Base-by-base conservation (phyloP, 495 filamentous ascomycete genomes). In the Viridothelium virens region DNA sequence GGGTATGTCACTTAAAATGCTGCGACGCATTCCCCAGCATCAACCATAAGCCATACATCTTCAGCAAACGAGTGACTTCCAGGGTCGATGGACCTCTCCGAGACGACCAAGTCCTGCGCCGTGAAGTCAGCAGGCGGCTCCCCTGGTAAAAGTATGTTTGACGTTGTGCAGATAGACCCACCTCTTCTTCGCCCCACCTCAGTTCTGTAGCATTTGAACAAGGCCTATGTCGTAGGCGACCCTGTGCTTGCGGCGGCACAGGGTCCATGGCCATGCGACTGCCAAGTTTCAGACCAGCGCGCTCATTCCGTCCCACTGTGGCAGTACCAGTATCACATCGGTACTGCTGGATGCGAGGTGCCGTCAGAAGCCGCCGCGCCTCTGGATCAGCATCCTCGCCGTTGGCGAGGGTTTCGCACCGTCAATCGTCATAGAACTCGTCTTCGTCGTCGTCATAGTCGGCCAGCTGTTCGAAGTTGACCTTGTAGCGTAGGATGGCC, bases 341-440 rank as follows among this genome's bases (percentile, higher is more conserved):
- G 2, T 65, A 39, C 33, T 56, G 73, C 74, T 65, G 67, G 62
- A 74, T 70, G 74, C 79, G 83, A 79, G 78, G 78, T 81, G 79
- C 82, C 84, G 79, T 86, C 83, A 83, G 79, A 83, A 75, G 74
- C 75, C 79, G 63, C 59, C 6, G 83, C 81, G 81, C 79, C 71
- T 85, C 87, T 89, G 86, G 87, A 83, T 81, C 81, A 79, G 83
- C 81, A 84, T 86, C 92, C 91, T 96, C 92, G 91, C 89, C 82
- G 76, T 78, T 71, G 80, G 88, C 91, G 91, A 96, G 91, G 91
- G 82, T 81, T 84, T 89, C 83, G 82, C 85, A 88, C 82, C 88
- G 90, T 96, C 92, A 96, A 94, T 96, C 92, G 81, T 97, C 94
- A 80, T 97, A 97, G 82, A 96, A 97, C 74, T 97, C 92, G 82